Evolutionary conservation across 164 flowering plant species (phyloP), one percentile per base, ranked within the genome.

Genomic region (Cinnamomum chago): DNA sequence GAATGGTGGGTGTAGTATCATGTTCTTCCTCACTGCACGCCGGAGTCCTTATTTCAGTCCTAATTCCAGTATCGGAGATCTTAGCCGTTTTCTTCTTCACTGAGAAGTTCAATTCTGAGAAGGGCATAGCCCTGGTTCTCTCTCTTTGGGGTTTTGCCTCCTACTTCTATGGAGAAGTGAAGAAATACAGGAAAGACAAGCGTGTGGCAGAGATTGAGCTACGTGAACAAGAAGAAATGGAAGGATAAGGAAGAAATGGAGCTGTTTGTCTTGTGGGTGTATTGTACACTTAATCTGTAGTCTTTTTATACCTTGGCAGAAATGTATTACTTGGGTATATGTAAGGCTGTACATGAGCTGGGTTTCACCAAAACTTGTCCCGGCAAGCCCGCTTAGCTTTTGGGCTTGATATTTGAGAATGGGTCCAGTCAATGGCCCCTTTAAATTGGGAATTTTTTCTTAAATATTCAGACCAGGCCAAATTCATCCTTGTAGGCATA

Each of bases 1-100:
- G 89, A 10, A 77, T 85, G 3, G 65, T 88, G 3, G 91, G 92
- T 20, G 82, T 86, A n/a, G 80, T 90, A 47, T 84, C 83, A 30
- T 86, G 80, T 35, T 81, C 82, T 1, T 86, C 91, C 0, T 86
- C 92, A 40, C 76, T 90, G 75, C 73, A 88, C 0, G 83, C 88
- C 0, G 94, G 86, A 0, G 78, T 90, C 9, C 24, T 84, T 2
- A 85, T 84, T 1, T 72, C 91, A 0, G 77, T 77, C 68, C 55
- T 81, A 0, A 81, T 89, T 1, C 94, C 92, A 0, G 81, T 85
- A 1, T 83, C 87, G 0, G 89, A 86, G 82, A 30, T 85, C 15
- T 70, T 88, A 3, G 92, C 89, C 0, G 72, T 79, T n/a, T 12
- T 73, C 22, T 72, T 76, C 65, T 76, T 65, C 25, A 47, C 72